Evolutionary conservation across 495 filamentous ascomycete genomes (phyloP).

Genomic region (Trichoderma erinaceum): DNA sequence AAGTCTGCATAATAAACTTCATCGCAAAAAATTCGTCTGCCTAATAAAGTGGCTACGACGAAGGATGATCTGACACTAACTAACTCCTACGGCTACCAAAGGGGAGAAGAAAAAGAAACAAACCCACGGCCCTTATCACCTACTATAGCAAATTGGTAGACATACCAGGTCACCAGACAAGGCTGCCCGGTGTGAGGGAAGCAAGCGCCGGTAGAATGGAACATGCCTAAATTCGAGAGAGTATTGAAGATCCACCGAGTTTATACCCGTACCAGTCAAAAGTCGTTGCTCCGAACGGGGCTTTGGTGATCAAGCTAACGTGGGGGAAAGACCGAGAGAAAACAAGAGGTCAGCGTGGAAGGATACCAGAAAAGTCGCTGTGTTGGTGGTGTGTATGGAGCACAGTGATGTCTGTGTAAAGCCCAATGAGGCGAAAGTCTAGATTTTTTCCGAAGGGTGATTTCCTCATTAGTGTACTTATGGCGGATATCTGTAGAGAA

Average conservation of each 20-base stretch:
- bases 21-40: too few relatives aligned
- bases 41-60: too few relatives aligned
- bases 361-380: not conserved
- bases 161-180: not conserved
- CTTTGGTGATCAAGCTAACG: not conserved
- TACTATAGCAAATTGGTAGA: too few relatives aligned
- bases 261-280: constrained; percentile 9
- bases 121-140: too few relatives aligned
- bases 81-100: too few relatives aligned
- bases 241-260: not conserved
- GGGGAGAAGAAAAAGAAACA: too few relatives aligned
- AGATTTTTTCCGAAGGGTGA: not conserved
- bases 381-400: not conserved
- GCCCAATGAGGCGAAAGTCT: not conserved
- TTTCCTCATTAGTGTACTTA: not conserved
- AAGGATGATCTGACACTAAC: too few relatives aligned
- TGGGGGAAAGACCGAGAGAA: not conserved
- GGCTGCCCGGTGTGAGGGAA: not conserved
- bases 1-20: too few relatives aligned
- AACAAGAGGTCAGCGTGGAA: not conserved
- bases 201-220: not conserved
- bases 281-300: not conserved
- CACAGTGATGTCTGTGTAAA: not conserved
- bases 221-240: constrained; percentile 1
- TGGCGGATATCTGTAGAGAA: too few relatives aligned